phyloP scores from a whole-genome alignment of 2,329 filamentous ascomycete species.

The Elsinoe ampelina region DNA sequence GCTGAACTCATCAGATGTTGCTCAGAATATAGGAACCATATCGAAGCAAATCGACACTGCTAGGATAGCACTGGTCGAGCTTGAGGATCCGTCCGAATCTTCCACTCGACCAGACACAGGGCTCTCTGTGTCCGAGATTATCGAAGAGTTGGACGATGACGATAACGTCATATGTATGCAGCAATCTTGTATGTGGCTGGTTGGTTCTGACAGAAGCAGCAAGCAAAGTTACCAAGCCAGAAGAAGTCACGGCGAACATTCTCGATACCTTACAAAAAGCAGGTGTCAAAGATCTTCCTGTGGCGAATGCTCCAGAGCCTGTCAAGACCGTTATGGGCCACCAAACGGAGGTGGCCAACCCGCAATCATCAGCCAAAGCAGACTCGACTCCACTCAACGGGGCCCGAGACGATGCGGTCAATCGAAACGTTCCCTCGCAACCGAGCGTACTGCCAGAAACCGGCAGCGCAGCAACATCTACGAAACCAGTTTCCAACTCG shows the following conservation, averaged over 20 bases:
- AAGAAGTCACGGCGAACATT: slow-evolving; percentile 57
- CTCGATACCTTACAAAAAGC: slow-evolving; percentile 66
- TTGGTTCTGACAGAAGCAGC: slow-evolving; percentile 16
- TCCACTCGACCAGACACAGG: slow-evolving; percentile 50
- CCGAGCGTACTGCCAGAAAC: no score
- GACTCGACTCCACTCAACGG: no score
- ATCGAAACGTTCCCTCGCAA: no score
- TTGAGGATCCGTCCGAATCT: slow-evolving; percentile 40
- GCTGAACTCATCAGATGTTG: slow-evolving; percentile 47
- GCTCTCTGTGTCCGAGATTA: slow-evolving; percentile 77
- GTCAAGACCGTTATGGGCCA: no score
- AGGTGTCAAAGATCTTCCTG: slow-evolving; percentile 43
- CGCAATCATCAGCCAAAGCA: no score
- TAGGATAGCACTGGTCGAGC: slow-evolving; percentile 60
- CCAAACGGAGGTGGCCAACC: no score
- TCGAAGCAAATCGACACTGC: slow-evolving; percentile 61
- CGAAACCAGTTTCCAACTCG: slow-evolving; percentile 47
- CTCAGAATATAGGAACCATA: slow-evolving; percentile 66
- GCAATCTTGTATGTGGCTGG: background rate
- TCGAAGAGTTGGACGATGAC: slow-evolving; percentile 84
- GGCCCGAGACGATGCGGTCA: no score
- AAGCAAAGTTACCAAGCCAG: slow-evolving; percentile 44
- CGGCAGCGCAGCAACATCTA: slow-evolving; percentile 19
- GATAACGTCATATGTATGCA: slow-evolving; percentile 60
- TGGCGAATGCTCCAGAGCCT: slow-evolving; percentile 13